Percentiles rank a stretch among this genome's conserved stretches.
Conservation (phyloP, 2,329 filamentous ascomycete species). For the Calonectria henricotiae region DNA sequence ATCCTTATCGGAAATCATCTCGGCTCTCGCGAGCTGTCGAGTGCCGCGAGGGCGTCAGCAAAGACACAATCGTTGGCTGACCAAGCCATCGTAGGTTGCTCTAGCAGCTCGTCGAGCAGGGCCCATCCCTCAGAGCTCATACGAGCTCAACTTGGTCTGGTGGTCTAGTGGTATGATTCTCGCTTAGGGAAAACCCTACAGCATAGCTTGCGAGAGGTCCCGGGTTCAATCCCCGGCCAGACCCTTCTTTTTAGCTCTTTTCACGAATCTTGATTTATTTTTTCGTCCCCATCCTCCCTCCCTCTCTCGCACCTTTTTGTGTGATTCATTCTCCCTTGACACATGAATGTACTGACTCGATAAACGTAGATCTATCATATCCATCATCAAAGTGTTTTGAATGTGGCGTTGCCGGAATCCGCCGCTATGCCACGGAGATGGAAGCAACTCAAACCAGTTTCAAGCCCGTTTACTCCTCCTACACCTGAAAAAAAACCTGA, state of each 20-base stretch:
- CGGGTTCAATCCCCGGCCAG: constrained; percentile 66
- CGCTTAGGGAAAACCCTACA: constrained; percentile 73
- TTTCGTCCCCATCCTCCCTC: no score
- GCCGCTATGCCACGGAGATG: neutral
- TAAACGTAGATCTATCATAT: no score
- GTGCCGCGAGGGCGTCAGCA: neutral
- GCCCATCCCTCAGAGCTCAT: neutral
- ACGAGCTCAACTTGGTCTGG: constrained; percentile 57
- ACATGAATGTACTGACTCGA: no score
- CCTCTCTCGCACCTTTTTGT: no score
- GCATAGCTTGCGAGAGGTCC: constrained; percentile 63
- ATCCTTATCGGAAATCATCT: neutral
- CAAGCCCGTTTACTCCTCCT: neutral
- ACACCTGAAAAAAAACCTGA: neutral
- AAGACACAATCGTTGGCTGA: neutral
- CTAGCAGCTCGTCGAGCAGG: neutral
- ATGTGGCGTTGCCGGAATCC: neutral
- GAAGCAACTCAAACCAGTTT: neutral
- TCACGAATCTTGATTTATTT: no score
- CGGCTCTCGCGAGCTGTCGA: neutral
- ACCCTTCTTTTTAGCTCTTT: constrained; percentile 54
- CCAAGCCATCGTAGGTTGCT: neutral
- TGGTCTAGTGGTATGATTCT: constrained; percentile 82
- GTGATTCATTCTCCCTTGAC: no score
- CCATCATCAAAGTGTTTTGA: no score